These are phyloP conservation scores for Salix arbutifolia DNA, from an alignment of 345 rosid genomes.

Conservation along the genomic window DNA sequence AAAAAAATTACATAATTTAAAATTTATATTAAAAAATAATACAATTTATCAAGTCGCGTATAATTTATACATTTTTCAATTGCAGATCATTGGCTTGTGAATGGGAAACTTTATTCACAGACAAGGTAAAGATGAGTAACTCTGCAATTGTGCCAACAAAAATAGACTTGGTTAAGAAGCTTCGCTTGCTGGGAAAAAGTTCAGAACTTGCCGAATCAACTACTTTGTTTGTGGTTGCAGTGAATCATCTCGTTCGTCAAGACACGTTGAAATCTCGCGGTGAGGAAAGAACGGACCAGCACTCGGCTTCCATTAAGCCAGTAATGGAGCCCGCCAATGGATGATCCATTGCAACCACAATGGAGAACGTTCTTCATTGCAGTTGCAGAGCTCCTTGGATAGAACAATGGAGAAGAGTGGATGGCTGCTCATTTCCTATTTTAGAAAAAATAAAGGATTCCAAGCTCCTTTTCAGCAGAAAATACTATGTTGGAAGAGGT, in stretches of 20 bases:
- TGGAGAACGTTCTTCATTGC: conserved; percentile 85
- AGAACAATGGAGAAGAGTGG: conserved; percentile 86
- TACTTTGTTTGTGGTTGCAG: too few species aligned
- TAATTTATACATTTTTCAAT: neutral
- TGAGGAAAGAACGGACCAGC: conserved; percentile 81
- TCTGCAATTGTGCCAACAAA: neutral
- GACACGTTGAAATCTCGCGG: conserved; percentile 27
- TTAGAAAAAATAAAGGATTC: conserved; percentile 53
- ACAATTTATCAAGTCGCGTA: too few species aligned
- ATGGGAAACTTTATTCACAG: conserved; percentile 78
- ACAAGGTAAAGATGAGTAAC: conserved; percentile 46
- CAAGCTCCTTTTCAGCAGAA: neutral
- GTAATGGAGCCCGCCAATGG: conserved; percentile 81
- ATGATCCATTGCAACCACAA: too few species aligned
- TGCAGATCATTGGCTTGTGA: conserved; percentile 70
- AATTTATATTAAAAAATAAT: too few species aligned
- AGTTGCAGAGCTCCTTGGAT: conserved; percentile 82
- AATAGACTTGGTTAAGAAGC: neutral
- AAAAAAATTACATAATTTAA: too few species aligned
- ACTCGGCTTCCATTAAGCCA: conserved; percentile 41
- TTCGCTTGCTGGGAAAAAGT: neutral
- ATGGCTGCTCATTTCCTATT: conserved; percentile 73
- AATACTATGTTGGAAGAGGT: neutral
- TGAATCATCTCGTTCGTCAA: neutral
- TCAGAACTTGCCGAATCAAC: neutral